Conservation (phyloP, 148 eudicot species). For the Euryodendron excelsum region DNA sequence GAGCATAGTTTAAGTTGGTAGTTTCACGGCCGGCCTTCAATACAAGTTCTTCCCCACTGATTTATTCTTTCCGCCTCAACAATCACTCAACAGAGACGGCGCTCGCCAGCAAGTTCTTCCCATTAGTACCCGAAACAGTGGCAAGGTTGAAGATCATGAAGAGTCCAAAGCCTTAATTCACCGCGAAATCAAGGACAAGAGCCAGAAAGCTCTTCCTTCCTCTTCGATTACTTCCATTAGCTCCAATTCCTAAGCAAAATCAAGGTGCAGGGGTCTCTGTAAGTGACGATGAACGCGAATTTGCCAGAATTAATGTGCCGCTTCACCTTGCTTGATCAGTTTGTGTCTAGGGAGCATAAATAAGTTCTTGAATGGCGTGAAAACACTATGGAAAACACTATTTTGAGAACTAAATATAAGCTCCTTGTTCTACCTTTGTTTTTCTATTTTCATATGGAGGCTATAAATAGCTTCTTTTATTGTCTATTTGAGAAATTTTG, state of each 20-base stretch:
- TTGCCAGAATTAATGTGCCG: too few species aligned
- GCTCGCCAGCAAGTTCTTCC: neutral
- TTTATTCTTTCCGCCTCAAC: conserved; percentile 1
- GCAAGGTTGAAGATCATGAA: neutral
- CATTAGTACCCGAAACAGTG: neutral
- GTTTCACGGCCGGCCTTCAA: conserved; percentile 3
- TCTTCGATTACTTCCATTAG: neutral
- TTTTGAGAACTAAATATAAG: too few species aligned
- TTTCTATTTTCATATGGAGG: too few species aligned
- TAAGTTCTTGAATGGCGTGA: too few species aligned
- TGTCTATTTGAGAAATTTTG: too few species aligned
- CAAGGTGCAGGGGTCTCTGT: neutral
- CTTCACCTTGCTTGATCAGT: too few species aligned
- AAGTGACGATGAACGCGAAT: too few species aligned
- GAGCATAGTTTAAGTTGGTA: neutral
- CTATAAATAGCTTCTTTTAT: too few species aligned
- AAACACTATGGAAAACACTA: too few species aligned
- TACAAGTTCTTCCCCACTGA: conserved; percentile 15
- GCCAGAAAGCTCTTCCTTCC: neutral
- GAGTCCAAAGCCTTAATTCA: neutral
- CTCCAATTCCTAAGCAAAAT: neutral
- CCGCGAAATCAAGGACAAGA: neutral
- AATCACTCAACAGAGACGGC: neutral
- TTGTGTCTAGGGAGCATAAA: too few species aligned
- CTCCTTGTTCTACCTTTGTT: too few species aligned